A percentile compares a stretch with the other conserved stretches of the same genome.
Evolutionary conservation across 202 grass and related monocot genomes (phyloP).

Genomic region (Setaria viridis): DNA sequence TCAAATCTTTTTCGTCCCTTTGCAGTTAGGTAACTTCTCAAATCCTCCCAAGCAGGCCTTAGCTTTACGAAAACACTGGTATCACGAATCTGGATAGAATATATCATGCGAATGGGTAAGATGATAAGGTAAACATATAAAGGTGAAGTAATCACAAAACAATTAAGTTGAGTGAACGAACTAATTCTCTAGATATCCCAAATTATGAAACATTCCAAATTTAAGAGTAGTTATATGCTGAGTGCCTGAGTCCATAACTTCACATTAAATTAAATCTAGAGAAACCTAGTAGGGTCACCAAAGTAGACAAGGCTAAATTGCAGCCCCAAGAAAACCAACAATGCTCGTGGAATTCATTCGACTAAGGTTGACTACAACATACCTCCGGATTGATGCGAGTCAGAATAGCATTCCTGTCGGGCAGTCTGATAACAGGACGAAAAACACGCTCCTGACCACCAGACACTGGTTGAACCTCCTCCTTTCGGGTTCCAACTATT

Average conservation of each 20-base stretch:
- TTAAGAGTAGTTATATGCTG: constrained; percentile 15
- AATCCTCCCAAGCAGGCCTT: constrained; percentile 95
- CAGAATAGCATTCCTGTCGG: constrained; percentile 81
- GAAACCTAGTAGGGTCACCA: background rate
- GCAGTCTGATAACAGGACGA: constrained; percentile 86
- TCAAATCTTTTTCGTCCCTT: constrained; percentile 96
- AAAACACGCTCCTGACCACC: constrained; percentile 63
- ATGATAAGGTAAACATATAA: constrained; percentile 26
- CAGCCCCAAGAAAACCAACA: background rate
- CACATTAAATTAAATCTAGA: constrained; percentile 24
- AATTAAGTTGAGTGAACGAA: constrained; percentile 3
- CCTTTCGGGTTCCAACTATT: constrained; percentile 66
- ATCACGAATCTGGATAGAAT: constrained; percentile 74
- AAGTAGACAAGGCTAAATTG: constrained; percentile 7
- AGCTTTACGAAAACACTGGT: constrained; percentile 99
- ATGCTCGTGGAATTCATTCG: background rate
- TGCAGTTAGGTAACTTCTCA: constrained; percentile 94
- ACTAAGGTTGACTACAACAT: constrained; percentile 22
- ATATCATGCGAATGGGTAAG: constrained; percentile 38
- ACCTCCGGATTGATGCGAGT: constrained; percentile 98
- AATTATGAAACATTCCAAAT: constrained; percentile 8
- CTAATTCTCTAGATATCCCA: background rate
- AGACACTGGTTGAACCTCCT: constrained; percentile 63
- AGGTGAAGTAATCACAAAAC: constrained; percentile 34
- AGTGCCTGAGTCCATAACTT: background rate